Evolutionary conservation across 176 grass and related monocot species (phyloP).

Genomic region (Neostapfia colusana): DNA sequence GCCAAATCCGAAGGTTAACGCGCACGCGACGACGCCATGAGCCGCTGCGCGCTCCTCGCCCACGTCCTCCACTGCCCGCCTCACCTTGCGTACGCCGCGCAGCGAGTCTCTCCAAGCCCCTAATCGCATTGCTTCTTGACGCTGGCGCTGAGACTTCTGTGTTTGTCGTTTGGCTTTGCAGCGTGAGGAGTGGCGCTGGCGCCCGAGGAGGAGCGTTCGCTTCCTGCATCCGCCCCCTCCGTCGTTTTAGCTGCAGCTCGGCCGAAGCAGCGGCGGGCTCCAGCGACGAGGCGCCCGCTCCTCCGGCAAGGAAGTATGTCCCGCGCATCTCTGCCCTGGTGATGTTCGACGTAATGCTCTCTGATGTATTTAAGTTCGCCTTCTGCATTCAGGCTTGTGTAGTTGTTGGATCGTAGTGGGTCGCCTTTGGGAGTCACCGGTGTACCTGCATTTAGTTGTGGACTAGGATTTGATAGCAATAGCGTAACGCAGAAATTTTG

Average conservation of each 20-base stretch:
- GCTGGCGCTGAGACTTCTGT: neutral
- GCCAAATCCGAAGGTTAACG: conserved; percentile 39
- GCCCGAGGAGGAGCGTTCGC: conserved; percentile 36
- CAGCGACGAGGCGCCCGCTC: conserved; percentile 35
- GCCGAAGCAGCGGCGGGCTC: neutral
- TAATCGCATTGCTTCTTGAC: neutral
- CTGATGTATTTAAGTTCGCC: neutral
- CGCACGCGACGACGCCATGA: conserved; percentile 46
- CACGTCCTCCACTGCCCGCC: conserved; percentile 54
- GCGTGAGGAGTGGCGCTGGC: conserved; percentile 32
- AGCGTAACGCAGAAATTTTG: neutral
- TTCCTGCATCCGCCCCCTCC: conserved; percentile 30
- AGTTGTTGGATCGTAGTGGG: neutral
- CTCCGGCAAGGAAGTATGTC: conserved; percentile 44
- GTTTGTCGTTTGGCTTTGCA: conserved; percentile 11
- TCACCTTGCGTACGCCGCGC: conserved; percentile 39
- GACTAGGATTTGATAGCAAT: neutral
- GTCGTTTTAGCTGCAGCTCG: conserved; percentile 39
- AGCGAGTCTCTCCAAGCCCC: neutral
- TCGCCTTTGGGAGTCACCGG: neutral
- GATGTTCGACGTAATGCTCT: conserved; percentile 45
- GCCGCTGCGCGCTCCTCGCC: conserved; percentile 54
- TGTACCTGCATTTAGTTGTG: neutral
- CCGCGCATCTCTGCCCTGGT: neutral
- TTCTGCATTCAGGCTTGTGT: neutral